Evolutionary conservation across 1,284 basidiomycete genomes (phyloP).

Genomic region (Irpex rosettiformis): DNA sequence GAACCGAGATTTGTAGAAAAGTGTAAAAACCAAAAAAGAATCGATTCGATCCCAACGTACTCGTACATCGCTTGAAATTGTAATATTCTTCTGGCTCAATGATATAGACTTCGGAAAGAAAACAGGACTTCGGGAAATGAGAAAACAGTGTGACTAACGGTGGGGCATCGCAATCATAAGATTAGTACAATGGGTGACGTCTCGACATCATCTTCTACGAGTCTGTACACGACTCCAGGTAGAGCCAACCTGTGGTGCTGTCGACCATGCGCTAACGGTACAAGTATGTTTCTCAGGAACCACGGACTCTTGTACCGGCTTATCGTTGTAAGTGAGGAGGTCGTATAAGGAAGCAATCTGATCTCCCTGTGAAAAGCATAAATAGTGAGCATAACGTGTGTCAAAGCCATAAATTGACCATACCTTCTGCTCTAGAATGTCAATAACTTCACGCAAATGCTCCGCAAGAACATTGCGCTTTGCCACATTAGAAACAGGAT

Average conservation of each 20-base stretch:
- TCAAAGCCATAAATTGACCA: conserved; percentile 2
- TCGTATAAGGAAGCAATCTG: conserved; percentile 86
- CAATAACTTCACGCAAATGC: conserved; percentile 86
- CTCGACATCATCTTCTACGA: neutral
- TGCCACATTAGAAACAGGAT: conserved; percentile 73
- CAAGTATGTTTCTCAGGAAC: neutral
- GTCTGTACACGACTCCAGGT: neutral
- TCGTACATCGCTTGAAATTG: too few relatives aligned
- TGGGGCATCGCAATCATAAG: too few relatives aligned
- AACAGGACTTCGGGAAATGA: too few relatives aligned
- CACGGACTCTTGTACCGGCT: conserved; percentile 28
- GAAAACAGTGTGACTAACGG: too few relatives aligned
- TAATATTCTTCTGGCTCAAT: too few relatives aligned
- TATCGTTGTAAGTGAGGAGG: conserved; percentile 72
- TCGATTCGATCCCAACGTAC: too few relatives aligned
- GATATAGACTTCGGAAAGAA: too few relatives aligned
- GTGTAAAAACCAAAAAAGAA: too few relatives aligned
- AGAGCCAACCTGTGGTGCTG: neutral
- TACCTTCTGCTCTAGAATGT: conserved; percentile 85
- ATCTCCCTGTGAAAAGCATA: conserved; percentile 59
- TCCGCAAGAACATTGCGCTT: conserved; percentile 81
- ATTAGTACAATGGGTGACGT: too few relatives aligned
- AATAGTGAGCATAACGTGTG: neutral
- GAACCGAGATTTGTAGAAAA: too few relatives aligned
- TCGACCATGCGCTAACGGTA: neutral